Conservation (phyloP, 2,329 filamentous ascomycete species). For the Thelonectria rubi region DNA sequence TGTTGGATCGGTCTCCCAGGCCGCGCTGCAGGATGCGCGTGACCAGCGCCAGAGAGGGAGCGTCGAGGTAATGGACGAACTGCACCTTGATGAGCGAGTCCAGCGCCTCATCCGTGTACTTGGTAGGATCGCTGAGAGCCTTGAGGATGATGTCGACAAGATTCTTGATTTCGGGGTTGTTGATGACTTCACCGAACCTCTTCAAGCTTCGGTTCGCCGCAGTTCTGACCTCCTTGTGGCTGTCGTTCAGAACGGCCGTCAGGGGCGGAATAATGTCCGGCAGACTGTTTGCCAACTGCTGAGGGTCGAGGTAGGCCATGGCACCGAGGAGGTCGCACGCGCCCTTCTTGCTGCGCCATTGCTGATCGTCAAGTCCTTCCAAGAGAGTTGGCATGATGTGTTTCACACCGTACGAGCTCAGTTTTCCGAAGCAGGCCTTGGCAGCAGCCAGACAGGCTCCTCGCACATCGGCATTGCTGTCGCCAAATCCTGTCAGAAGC, state of each 20-base stretch:
- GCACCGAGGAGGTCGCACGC: conserved; percentile 96
- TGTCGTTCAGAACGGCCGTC: conserved; percentile 94
- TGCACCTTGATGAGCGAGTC: conserved; percentile 97
- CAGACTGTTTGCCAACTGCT: conserved; percentile 89
- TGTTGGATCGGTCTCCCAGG: conserved; percentile 87
- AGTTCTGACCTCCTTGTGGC: conserved; percentile 93
- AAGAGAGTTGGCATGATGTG: conserved; percentile 91
- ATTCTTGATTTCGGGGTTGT: conserved; percentile 94
- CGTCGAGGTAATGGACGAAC: conserved; percentile 98
- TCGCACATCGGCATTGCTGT: conserved; percentile 86
- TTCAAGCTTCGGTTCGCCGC: conserved; percentile 96
- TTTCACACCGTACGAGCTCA: conserved; percentile 97
- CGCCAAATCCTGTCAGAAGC: conserved; percentile 87
- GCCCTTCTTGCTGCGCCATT: conserved; percentile 98
- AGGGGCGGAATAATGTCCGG: conserved; percentile 97
- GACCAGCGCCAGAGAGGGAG: conserved; percentile 92
- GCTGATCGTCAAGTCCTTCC: conserved; percentile 89
- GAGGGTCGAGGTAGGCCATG: conserved; percentile 97
- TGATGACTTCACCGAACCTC: conserved; percentile 98
- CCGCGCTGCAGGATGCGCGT: conserved; percentile 96
- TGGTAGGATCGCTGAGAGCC: conserved; percentile 95
- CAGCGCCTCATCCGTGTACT: conserved; percentile 93
- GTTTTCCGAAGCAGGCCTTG: conserved; percentile 90
- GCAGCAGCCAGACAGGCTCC: conserved; percentile 92
- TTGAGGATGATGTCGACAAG: conserved; percentile 92